phyloP scores from a whole-genome alignment of 352 stramenopile species.

The Albugo candida region DNA sequence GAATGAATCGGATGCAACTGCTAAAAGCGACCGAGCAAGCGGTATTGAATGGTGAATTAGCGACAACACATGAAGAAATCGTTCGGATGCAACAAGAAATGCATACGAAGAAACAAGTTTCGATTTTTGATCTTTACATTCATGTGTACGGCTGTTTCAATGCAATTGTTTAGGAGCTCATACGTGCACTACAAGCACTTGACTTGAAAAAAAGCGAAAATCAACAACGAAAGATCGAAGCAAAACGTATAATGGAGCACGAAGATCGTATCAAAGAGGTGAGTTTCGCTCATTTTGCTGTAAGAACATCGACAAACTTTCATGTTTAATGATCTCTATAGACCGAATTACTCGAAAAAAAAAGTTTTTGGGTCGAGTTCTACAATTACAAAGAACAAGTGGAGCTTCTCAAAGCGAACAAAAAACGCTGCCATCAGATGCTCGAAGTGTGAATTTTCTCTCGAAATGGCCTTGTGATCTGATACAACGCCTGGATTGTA shows the following conservation, averaged over 20 bases:
- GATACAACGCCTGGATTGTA: slow-evolving; percentile 7
- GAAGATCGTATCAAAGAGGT: slow-evolving; percentile 65
- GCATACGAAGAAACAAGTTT: slow-evolving; percentile 27
- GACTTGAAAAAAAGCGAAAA: slow-evolving; percentile 77
- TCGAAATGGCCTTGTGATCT: background rate
- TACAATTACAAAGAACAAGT: slow-evolving; percentile 52
- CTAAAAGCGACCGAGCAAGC: slow-evolving; percentile 63
- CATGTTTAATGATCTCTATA: slow-evolving; percentile 6
- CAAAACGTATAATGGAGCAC: slow-evolving; percentile 68
- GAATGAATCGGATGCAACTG: slow-evolving; percentile 56
- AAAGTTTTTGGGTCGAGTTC: slow-evolving; percentile 71
- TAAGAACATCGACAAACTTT: background rate
- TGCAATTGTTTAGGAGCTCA: slow-evolving; percentile 26
- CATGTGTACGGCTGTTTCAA: background rate
- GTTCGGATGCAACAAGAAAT: slow-evolving; percentile 61
- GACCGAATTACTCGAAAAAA: slow-evolving; percentile 73
- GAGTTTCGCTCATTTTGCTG: background rate
- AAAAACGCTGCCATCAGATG: slow-evolving; percentile 38
- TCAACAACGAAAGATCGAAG: slow-evolving; percentile 54
- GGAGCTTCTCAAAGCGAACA: slow-evolving; percentile 40
- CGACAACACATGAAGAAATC: slow-evolving; percentile 49
- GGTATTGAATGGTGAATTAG: slow-evolving; percentile 51
- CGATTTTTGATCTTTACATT: slow-evolving; percentile 11
- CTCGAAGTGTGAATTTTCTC: slow-evolving; percentile 24
- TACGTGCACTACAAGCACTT: slow-evolving; percentile 31